Evolutionary conservation across 495 filamentous ascomycete species (phyloP), one percentile per base, ranked within the genome.

Genomic region (Viridothelium virens): DNA sequence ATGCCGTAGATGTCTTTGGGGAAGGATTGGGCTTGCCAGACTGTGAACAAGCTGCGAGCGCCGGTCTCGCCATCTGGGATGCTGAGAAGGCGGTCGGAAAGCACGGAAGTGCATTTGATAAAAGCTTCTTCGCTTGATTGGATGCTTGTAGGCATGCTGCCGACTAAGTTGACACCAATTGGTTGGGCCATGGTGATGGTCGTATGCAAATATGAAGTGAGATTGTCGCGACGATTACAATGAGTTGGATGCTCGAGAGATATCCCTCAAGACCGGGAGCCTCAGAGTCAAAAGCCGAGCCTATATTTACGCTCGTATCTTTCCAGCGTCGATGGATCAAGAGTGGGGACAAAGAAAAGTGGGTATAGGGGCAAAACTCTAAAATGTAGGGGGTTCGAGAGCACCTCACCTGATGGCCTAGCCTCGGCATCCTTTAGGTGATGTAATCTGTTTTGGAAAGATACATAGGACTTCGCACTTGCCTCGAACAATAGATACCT

Each of bases 41-140:
- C 63, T 16, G 77, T 75, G 65, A 73, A 81, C 46, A 75, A 69
- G 31, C 63, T 50, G 48, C 79, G 73, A 16, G 71, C 67, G 34
- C 77, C 77, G 1, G 77, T 78, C 65, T 81, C 78, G 39, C 78
- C 79, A 69, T 81, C 79, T 2, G 78, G 76, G 10, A 81, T 66
- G 56, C 72, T 72, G 33, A 68, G 62, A 18, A 81, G 67, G 14
- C 72, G 74, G 63, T 70, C 64, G n/a, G 74, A 68, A 6, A 79
- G 74, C 31, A 53, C 59, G 18, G 66, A 48, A 37, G 62, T 61
- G 36, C 76, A 66, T 25, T 67, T 69, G 1, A 36, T 66, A 47
- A 79, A 74, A 12, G 77, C 77, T 31, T 75, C 72, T 39, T 70
- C 62, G 6, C 71, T 71, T 56, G 71, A 70, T 36, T 72, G 66